A percentile compares a stretch with the other conserved stretches of the same genome.
Evolutionary conservation across 129 eudicot species (phyloP).

Genomic region (Helianthus tuberosus): DNA sequence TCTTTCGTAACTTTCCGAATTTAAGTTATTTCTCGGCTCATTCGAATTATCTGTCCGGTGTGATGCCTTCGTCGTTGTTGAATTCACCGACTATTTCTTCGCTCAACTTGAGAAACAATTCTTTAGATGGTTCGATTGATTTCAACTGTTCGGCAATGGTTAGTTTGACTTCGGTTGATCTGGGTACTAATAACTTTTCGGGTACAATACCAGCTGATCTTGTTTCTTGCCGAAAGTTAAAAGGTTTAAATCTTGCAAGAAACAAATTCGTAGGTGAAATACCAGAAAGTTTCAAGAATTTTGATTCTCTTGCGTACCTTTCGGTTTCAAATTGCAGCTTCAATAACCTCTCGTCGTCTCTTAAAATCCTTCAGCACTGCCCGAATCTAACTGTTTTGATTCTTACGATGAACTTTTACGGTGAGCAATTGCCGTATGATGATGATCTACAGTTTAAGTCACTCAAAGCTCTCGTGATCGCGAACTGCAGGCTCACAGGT

Average conservation of each 20-base stretch:
- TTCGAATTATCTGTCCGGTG: conserved; percentile 55
- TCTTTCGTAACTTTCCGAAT: conserved; percentile 42
- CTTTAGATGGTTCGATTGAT: conserved; percentile 48
- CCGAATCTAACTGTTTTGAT: conserved; percentile 60
- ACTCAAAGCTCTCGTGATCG: conserved; percentile 59
- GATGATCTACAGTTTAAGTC: conserved; percentile 43
- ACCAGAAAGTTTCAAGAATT: conserved; percentile 63
- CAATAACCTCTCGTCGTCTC: conserved; percentile 50
- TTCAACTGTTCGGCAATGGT: conserved; percentile 66
- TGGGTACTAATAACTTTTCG: conserved; percentile 52
- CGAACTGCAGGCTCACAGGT: conserved; percentile 74
- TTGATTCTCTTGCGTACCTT: conserved; percentile 53
- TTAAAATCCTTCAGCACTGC: conserved; percentile 60
- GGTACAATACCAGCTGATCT: conserved; percentile 65
- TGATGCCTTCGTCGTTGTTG: conserved; percentile 55
- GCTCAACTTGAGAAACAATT: conserved; percentile 61
- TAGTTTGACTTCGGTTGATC: conserved; percentile 59
- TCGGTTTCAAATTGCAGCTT: conserved; percentile 69
- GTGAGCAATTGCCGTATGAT: conserved; percentile 52
- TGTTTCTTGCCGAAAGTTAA: conserved; percentile 48
- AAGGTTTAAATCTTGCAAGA: conserved; percentile 58
- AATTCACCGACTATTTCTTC: conserved; percentile 51
- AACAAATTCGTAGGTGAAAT: conserved; percentile 53
- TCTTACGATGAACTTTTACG: conserved; percentile 62
- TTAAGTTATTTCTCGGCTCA: conserved; percentile 54